A percentile compares a stretch with the other conserved stretches of the same genome.
phyloP scores from a whole-genome alignment of 2,329 filamentous ascomycete genomes.

The Ophiostoma piceae region DNA sequence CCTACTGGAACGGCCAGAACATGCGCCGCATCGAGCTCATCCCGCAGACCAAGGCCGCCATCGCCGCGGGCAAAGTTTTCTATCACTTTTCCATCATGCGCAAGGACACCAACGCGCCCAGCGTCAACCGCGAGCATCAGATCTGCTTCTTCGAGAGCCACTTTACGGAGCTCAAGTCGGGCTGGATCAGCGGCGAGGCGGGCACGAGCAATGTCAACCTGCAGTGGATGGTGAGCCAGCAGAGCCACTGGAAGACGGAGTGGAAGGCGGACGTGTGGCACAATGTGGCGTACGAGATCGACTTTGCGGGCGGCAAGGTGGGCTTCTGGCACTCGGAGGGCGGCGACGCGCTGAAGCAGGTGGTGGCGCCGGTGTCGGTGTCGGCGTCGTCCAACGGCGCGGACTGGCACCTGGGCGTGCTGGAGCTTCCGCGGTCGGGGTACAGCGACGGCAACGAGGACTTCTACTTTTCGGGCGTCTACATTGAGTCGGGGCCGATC shows the following conservation, averaged over 20 bases:
- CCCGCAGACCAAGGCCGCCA: constrained; percentile 60
- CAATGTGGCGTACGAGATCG: constrained; percentile 68
- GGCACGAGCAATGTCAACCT: constrained; percentile 49
- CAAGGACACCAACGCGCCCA: constrained; percentile 54
- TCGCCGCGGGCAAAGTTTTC: constrained; percentile 61
- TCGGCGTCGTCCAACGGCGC: constrained; percentile 61
- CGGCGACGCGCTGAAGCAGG: constrained; percentile 49
- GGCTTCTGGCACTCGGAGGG: constrained; percentile 67
- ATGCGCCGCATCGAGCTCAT: constrained; percentile 73
- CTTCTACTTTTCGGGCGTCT: constrained; percentile 67
- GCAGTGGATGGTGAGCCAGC: constrained; percentile 59
- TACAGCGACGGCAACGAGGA: constrained; percentile 55
- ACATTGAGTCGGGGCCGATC: constrained; percentile 55
- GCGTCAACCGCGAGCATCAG: constrained; percentile 61
- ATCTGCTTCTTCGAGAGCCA: constrained; percentile 60
- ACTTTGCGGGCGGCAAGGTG: constrained; percentile 59
- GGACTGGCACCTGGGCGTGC: constrained; percentile 68
- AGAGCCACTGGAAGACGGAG: constrained; percentile 57
- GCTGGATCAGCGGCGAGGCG: constrained; percentile 49
- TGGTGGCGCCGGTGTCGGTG: constrained; percentile 55
- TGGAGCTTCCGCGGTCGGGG: constrained; percentile 57
- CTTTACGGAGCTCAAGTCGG: constrained; percentile 70
- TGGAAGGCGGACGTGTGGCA: constrained; percentile 64
- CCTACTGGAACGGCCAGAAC: constrained; percentile 66
- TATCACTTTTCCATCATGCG: constrained; percentile 68